Base-by-base conservation (phyloP, 2,329 filamentous ascomycete genomes). In the Pseudonectria foliicola region DNA sequence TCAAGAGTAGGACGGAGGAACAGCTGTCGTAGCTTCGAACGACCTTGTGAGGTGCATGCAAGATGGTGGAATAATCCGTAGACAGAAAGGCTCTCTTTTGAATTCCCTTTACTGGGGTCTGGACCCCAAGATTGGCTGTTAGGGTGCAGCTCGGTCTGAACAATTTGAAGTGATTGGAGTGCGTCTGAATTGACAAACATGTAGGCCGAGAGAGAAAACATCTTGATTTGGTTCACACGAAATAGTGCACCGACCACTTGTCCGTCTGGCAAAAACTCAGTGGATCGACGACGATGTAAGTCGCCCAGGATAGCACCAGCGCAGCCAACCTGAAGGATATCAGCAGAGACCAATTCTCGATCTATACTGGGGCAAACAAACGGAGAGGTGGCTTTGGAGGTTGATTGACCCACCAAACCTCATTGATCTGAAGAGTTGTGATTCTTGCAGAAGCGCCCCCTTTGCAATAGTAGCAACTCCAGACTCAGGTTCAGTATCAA, bases 111-210 rank as follows among this genome's bases (percentile, higher is more conserved):
- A 18, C 39, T 52, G 13, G 45, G 32, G 30, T 50, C 44, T 27
- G 44, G 24, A 3, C 83, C 84, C 61, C 83, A 81, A 48, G 81
- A 84, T 43, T 90, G 83, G 31, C 75, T 80, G 52, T 87, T 88
- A 4, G 86, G 89, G 56, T 94, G 87, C 10, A 76, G 76, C 55
- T 95, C 89, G 2, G 82, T 78, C 36, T 83, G 81, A 16, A 95
- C 69, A 18, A 98, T 85, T 50, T 95, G 90, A 7, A 98, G 71
- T 2, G 88, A 88, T 11, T 77, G 62, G 27, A 96, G 64, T 0
- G 89, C 85, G 52, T 95, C 87, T 3, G 74, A 66, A 47, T 86
- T 92, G 46, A 95, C 69, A 50, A 92, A 86, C 79, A 90, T 86
- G 33, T 64, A 64, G 35, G 68, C 56, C 25, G 61, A 59, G 15